Conservation (phyloP, 768 basidiomycete species). For the Suillus subaureus region DNA sequence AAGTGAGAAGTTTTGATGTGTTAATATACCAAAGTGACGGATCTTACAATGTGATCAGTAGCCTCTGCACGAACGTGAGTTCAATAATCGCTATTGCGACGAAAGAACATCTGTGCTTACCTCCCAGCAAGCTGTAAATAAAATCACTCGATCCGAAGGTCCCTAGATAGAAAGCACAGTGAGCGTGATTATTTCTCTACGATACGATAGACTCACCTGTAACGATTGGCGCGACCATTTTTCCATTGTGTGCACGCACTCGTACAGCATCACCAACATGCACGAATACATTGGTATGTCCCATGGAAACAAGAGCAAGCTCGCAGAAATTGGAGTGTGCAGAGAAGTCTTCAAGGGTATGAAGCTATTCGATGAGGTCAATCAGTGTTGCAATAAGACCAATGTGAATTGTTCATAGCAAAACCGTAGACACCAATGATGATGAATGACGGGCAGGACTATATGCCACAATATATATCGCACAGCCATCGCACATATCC, state of each 20-base stretch:
- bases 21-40: background rate
- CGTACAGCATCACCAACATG: constrained; percentile 85
- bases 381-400: background rate
- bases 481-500: constrained; percentile 14
- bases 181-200: background rate
- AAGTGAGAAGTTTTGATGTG: constrained; percentile 2
- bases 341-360: constrained; percentile 84
- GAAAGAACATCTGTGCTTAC: constrained; percentile 40
- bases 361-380: constrained; percentile 47
- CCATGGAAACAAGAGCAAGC: constrained; percentile 72
- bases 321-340: constrained; percentile 94
- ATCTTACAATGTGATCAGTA: constrained; percentile 58
- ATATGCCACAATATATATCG: background rate
- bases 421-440: background rate
- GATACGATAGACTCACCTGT: constrained; percentile 48
- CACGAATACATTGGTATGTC: constrained; percentile 74
- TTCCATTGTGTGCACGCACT: constrained; percentile 73
- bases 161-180: constrained; percentile 37
- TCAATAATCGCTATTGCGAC: background rate
- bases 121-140: constrained; percentile 71
- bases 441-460: background rate
- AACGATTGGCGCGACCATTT: constrained; percentile 77
- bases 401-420: background rate
- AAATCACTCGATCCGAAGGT: constrained; percentile 83
- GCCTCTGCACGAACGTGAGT: constrained; percentile 45